Percentiles rank a stretch among this genome's conserved stretches.
Evolutionary conservation across 805 yeast species (phyloP).

Genomic region (Teunomyces barrocoloradensis): DNA sequence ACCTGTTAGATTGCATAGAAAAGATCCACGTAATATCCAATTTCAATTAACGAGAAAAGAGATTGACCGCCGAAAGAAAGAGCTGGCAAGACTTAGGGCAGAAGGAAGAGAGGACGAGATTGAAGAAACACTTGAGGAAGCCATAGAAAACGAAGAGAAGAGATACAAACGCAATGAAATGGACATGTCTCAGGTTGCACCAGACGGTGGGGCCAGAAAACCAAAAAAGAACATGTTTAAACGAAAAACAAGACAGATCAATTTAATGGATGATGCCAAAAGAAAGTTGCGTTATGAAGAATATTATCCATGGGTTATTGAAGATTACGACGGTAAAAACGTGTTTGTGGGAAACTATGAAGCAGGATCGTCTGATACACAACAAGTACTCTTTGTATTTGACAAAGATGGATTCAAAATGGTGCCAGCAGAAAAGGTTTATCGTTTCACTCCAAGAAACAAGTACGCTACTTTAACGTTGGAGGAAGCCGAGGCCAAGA

Average conservation of each 20-base stretch:
- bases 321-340: constrained; percentile 91
- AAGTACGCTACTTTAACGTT: constrained; percentile 89
- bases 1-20: constrained; percentile 87
- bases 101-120: constrained; percentile 7
- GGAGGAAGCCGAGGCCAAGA: constrained; percentile 94
- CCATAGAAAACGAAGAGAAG: constrained; percentile 16
- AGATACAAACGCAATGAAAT: constrained; percentile 25
- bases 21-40: constrained; percentile 89
- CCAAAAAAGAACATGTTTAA: constrained; percentile 57
- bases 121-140: constrained; percentile 9
- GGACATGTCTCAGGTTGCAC: constrained; percentile 74
- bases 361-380: constrained; percentile 83
- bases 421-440: constrained; percentile 94
- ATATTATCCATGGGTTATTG: constrained; percentile 96
- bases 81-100: constrained; percentile 21
- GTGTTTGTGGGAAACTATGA: constrained; percentile 96
- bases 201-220: constrained; percentile 86
- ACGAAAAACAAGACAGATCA: constrained; percentile 82
- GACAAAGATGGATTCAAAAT: constrained; percentile 87
- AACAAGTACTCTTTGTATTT: constrained; percentile 73
- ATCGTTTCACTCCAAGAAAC: constrained; percentile 89
- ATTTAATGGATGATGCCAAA: constrained; percentile 76
- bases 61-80: constrained; percentile 53
- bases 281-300: constrained; percentile 90
- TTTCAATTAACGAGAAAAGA: constrained; percentile 79